Evolutionary conservation across 2,329 filamentous ascomycete genomes (phyloP), one percentile per base, ranked within the genome.

Genomic region (Blumeria graminis): DNA sequence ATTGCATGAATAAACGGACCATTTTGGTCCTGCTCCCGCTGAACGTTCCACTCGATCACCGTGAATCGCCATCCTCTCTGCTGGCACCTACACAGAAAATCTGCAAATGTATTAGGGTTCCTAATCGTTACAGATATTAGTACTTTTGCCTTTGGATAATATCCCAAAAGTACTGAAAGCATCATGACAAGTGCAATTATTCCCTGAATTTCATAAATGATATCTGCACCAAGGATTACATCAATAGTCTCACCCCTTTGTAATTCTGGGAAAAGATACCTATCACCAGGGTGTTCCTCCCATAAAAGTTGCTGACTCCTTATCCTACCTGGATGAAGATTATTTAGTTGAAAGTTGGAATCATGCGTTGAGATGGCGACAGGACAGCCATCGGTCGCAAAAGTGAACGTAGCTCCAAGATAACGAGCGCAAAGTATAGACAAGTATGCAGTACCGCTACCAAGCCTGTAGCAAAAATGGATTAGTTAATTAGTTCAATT

Each of bases 401-500:
- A 72, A 22, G 83, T 77, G 55, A 78, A 74, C 0, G 68, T 65
- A 0, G 81, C 74, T 6, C 67, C 71, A 0, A 90, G 72, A 63
- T 80, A 71, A 61, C 81, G 84, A n/a, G 80, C 77, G 60, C 84
- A 86, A 0, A 89, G 70, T 11, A 89, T 77, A 0, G 83, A 82
- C 1, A 88, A 68, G 64, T 87, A 84, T 0, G 84, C 85, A 0
- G 86, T 89, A 1, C 85, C 85, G 0, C 83, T 78, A 3, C 85
- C 85, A 0, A 90, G 72, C 65, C 50, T 52, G 16, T 36, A 10
- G 33, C 33, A n/a, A n/a, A 35, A 16, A 2, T 52, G 18, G 33
- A 35, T 52, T 33, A 52, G 50, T 10, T 6, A 13, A 13, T 5
- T 43, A 28, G 22, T 28, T 28, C 4, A 4, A 28, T 28, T 28